Conservation (phyloP, 2,329 filamentous ascomycete species). For the Trichoderma sp. region DNA sequence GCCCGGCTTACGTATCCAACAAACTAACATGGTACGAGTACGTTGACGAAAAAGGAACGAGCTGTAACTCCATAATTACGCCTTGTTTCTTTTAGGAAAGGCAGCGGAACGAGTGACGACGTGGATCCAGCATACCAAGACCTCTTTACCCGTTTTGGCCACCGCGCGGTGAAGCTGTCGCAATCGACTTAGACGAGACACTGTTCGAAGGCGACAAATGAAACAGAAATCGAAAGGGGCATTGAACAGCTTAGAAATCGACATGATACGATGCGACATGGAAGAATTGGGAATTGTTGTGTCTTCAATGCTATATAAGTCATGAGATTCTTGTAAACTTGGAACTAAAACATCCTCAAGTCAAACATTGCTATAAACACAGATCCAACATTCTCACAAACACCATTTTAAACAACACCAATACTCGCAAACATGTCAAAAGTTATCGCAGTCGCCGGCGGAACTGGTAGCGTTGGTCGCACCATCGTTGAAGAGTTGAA, state of each 20-base stretch:
- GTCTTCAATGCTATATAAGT: neutral
- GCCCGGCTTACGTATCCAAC: neutral
- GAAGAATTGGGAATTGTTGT: neutral
- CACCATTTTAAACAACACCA: neutral
- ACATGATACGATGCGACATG: neutral
- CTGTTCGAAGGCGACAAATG: neutral
- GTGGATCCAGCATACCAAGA: neutral
- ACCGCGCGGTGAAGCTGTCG: constrained; percentile 8
- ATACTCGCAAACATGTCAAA: neutral
- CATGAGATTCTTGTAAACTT: neutral
- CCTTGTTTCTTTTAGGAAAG: neutral
- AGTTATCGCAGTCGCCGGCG: constrained; percentile 7
- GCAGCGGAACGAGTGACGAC: neutral
- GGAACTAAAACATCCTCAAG: neutral
- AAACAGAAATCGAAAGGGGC: neutral
- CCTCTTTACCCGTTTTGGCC: neutral
- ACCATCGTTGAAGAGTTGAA: constrained; percentile 8
- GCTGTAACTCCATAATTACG: neutral
- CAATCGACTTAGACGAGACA: no score
- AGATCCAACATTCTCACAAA: neutral
- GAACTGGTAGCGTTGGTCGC: constrained; percentile 3
- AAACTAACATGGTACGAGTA: neutral
- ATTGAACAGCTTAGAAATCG: neutral
- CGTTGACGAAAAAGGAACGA: neutral
- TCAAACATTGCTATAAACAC: neutral